phyloP scores from a whole-genome alignment of 192 early-diverging fungal species.

The Backusella mclennaniae region DNA sequence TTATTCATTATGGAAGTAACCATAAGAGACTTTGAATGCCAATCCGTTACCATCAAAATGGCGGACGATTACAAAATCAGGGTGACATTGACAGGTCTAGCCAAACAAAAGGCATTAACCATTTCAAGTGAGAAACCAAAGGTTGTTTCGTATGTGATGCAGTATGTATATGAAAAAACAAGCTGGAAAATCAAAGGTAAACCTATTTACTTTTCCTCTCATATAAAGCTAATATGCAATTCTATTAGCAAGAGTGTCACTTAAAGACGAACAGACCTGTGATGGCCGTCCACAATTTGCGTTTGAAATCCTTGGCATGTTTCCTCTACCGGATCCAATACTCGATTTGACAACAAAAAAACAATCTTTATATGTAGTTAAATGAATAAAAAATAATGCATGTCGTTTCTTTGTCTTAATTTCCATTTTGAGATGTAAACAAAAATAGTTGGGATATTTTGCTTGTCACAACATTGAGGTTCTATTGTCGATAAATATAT shows the following conservation, averaged over 20 bases:
- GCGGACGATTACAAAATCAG: neutral
- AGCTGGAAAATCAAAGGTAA: neutral
- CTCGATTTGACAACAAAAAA: neutral
- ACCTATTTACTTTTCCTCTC: no score
- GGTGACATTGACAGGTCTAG: neutral
- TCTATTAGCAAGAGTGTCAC: neutral
- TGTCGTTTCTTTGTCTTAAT: neutral
- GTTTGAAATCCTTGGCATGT: neutral
- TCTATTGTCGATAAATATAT: no score
- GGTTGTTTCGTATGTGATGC: neutral
- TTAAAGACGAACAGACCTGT: neutral
- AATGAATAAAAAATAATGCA: neutral
- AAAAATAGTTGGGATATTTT: neutral
- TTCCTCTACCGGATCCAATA: neutral
- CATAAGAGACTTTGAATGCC: neutral
- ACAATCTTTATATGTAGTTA: neutral
- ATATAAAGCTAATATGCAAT: neutral
- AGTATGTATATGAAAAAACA: slow-evolving; percentile 1
- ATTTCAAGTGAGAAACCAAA: neutral
- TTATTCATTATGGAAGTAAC: neutral
- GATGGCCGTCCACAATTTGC: neutral
- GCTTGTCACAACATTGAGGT: no score
- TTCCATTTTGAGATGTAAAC: neutral
- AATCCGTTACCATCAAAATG: neutral
- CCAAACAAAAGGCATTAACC: neutral